Percentiles rank a stretch among this genome's conserved stretches.
These are phyloP conservation scores for Perilla frutescens DNA, from an alignment of 257 asterid genomes.

Conservation along the genomic window DNA sequence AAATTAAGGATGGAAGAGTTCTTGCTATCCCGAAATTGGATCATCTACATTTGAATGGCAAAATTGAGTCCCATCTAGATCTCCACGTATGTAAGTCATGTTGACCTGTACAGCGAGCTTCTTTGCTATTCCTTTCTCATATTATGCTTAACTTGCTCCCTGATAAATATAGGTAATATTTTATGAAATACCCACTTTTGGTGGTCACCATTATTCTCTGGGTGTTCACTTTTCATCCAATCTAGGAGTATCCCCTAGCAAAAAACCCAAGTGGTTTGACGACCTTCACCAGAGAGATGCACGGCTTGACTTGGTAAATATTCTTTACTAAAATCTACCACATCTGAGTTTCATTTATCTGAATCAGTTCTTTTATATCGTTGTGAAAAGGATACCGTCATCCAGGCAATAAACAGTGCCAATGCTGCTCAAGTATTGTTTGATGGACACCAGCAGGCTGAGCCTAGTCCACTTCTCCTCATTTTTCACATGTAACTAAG, in stretches of 20 bases:
- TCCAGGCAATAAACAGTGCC: constrained; percentile 82
- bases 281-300: constrained; percentile 61
- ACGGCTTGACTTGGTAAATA: constrained; percentile 69
- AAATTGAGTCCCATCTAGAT: constrained; percentile 54
- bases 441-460: constrained; percentile 45
- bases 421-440: constrained; percentile 62
- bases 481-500: constrained; percentile 56
- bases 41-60: constrained; percentile 76
- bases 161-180: constrained; percentile 60
- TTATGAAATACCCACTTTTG: constrained; percentile 73
- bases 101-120: constrained; percentile 32
- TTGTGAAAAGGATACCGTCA: constrained; percentile 62
- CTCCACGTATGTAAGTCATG: constrained; percentile 99
- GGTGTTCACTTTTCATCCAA: constrained; percentile 46
- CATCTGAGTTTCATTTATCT: constrained; percentile 27
- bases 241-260: constrained; percentile 44
- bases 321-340: constrained; percentile 21
- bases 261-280: constrained; percentile 83
- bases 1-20: constrained; percentile 39
- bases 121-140: constrained; percentile 17
- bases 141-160: constrained; percentile 35
- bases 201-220: constrained; percentile 79
- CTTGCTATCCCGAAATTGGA: constrained; percentile 62
- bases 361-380: constrained; percentile 26
- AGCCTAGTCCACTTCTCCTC: constrained; percentile 38